Conservation (phyloP, 257 asterid genomes). For the Solanum chilense region DNA sequence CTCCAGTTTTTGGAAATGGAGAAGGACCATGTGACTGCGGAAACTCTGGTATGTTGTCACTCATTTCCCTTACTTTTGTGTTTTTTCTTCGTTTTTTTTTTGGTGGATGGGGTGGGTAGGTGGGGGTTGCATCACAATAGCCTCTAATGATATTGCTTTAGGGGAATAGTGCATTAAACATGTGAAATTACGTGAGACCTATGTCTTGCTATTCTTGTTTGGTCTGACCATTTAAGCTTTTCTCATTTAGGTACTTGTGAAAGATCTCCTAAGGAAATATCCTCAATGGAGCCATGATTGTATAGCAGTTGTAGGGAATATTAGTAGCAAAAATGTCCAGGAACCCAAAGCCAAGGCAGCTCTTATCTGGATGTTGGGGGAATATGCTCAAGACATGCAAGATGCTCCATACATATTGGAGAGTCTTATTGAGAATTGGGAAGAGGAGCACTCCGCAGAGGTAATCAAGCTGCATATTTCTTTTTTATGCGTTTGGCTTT, state of each 20-base stretch:
- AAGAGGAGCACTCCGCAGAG: slow-evolving; percentile 93
- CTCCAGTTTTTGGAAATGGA: slow-evolving; percentile 99
- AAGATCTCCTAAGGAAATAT: slow-evolving; percentile 96
- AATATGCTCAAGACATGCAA: slow-evolving; percentile 97
- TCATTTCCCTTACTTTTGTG: background rate
- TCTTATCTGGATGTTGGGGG: slow-evolving; percentile 99
- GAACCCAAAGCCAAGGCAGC: slow-evolving; percentile 99
- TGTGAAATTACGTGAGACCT: background rate
- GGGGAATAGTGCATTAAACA: background rate
- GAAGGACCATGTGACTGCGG: slow-evolving; percentile 96
- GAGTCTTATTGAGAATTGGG: slow-evolving; percentile 87
- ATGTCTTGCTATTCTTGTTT: background rate
- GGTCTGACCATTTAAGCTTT: slow-evolving; percentile 2
- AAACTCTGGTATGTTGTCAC: slow-evolving; percentile 63
- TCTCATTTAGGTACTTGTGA: slow-evolving; percentile 73
- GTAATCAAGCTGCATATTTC: slow-evolving; percentile 22
- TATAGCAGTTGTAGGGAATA: slow-evolving; percentile 96
- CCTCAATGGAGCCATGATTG: slow-evolving; percentile 99
- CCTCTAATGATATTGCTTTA: background rate
- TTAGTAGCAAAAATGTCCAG: slow-evolving; percentile 89
- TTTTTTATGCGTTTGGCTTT: background rate
- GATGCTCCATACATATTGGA: slow-evolving; percentile 92
- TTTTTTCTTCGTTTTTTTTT: background rate
- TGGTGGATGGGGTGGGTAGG: background rate
- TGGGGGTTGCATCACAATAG: background rate